Conservation (phyloP, 768 basidiomycete genomes). For the Rhodocollybia butyracea region DNA sequence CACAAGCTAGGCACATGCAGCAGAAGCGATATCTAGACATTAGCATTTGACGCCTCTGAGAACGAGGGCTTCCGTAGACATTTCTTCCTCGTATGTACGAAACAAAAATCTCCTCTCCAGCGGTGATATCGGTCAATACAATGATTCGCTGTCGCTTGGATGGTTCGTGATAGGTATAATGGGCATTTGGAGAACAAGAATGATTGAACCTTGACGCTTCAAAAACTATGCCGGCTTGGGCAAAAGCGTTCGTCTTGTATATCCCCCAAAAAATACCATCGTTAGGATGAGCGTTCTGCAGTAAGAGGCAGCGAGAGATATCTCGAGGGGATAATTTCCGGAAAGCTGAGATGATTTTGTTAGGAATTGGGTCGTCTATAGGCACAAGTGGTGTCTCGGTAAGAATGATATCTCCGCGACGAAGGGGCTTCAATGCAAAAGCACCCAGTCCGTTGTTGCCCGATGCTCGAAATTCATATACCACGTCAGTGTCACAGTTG, state of each 20-base stretch:
- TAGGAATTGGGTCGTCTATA: background rate
- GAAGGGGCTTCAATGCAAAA: slow-evolving; percentile 14
- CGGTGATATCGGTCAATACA: slow-evolving; percentile 16
- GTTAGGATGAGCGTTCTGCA: background rate
- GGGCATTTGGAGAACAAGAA: slow-evolving; percentile 21
- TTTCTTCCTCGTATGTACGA: slow-evolving; percentile 16
- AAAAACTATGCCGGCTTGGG: slow-evolving; percentile 8
- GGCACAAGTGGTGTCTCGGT: slow-evolving; percentile 10
- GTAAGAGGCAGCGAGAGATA: background rate
- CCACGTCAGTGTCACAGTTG: background rate
- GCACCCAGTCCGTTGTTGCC: slow-evolving; percentile 12
- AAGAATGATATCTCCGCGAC: slow-evolving; percentile 19
- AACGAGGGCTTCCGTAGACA: slow-evolving; percentile 17
- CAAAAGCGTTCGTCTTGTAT: slow-evolving; percentile 10
- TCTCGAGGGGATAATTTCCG: background rate
- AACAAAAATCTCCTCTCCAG: slow-evolving; percentile 19
- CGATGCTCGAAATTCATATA: background rate
- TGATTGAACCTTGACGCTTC: slow-evolving; percentile 17
- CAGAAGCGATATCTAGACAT: slow-evolving; percentile 11
- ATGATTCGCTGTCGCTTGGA: slow-evolving; percentile 12
- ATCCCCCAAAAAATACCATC: slow-evolving; percentile 8
- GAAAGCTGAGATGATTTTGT: background rate
- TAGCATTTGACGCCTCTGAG: slow-evolving; percentile 9
- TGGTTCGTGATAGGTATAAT: slow-evolving; percentile 17
- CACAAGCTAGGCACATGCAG: slow-evolving; percentile 16